Conservation (phyloP, 2,329 filamentous ascomycete species). For the Chaetomium olivaceum region DNA sequence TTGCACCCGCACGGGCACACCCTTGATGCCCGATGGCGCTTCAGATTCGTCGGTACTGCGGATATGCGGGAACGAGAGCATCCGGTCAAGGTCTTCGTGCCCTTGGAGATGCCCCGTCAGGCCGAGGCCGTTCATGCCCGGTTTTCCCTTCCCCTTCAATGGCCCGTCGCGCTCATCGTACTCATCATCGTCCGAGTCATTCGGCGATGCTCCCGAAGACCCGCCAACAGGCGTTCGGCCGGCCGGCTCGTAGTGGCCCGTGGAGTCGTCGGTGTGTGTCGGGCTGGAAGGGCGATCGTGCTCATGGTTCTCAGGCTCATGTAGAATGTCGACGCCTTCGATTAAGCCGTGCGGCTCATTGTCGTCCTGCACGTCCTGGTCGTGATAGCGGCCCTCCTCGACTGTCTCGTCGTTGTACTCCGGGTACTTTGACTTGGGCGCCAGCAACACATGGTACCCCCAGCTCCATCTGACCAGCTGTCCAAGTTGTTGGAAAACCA, state of each 20-base stretch:
- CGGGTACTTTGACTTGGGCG: conserved; percentile 72
- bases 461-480: conserved; percentile 96
- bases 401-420: conserved; percentile 59
- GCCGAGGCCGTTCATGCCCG: conserved; percentile 32
- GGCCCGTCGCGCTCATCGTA: conserved; percentile 40
- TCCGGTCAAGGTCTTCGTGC: conserved; percentile 50
- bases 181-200: conserved; percentile 47
- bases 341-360: conserved; percentile 51
- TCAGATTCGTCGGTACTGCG: conserved; percentile 46
- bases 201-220: conserved; percentile 52
- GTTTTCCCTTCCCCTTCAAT: conserved; percentile 23
- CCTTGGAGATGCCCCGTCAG: conserved; percentile 13
- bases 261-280: conserved; percentile 46
- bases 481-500: conserved; percentile 97
- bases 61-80: conserved; percentile 64
- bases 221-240: conserved; percentile 56
- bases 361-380: conserved; percentile 42
- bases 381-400: conserved; percentile 62
- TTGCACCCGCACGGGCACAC: conserved; percentile 43
- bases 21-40: conserved; percentile 44
- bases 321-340: conserved; percentile 45
- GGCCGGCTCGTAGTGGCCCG: conserved; percentile 56
- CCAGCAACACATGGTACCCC: conserved; percentile 94
- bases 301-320: conserved; percentile 41
- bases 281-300: conserved; percentile 31